Percentiles rank a stretch among this genome's conserved stretches.
These are phyloP conservation scores for Vanilla planifolia DNA, from an alignment of 106 monocot species.

Conservation along the genomic window DNA sequence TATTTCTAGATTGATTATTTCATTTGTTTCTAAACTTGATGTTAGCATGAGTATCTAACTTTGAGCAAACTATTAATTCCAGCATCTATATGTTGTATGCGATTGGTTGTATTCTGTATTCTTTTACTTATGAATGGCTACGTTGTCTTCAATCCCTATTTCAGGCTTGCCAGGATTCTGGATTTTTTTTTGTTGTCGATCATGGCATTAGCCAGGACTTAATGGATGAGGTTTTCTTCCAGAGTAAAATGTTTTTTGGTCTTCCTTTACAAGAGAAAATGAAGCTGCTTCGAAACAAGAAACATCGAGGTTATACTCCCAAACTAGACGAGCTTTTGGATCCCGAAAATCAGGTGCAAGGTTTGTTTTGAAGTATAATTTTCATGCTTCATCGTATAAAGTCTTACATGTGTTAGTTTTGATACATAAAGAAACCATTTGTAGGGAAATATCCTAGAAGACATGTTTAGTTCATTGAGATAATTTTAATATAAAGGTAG, in stretches of 20 bases:
- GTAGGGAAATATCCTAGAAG: no score
- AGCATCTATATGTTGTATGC: no score
- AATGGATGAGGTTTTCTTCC: slow-evolving; percentile 55
- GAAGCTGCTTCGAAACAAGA: slow-evolving; percentile 64
- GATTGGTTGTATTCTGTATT: no score
- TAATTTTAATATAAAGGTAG: no score
- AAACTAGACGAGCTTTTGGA: slow-evolving; percentile 58
- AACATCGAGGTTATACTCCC: slow-evolving; percentile 75
- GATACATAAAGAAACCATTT: no score
- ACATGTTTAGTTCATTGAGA: no score
- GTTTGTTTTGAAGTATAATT: slow-evolving; percentile 23
- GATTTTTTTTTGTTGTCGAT: slow-evolving; percentile 58
- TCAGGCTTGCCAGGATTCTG: slow-evolving; percentile 66
- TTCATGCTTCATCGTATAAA: no score
- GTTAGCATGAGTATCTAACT: no score
- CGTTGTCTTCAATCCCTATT: slow-evolving; percentile 1
- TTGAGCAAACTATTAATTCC: no score
- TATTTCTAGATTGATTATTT: no score
- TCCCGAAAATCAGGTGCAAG: slow-evolving; percentile 62
- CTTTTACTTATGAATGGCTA: neutral
- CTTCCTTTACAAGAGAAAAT: slow-evolving; percentile 53
- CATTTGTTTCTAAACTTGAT: no score
- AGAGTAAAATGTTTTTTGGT: slow-evolving; percentile 62
- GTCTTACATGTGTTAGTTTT: no score
- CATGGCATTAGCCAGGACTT: slow-evolving; percentile 68